Conservation (phyloP, 805 yeast species). For the Ogataea philodendri region DNA sequence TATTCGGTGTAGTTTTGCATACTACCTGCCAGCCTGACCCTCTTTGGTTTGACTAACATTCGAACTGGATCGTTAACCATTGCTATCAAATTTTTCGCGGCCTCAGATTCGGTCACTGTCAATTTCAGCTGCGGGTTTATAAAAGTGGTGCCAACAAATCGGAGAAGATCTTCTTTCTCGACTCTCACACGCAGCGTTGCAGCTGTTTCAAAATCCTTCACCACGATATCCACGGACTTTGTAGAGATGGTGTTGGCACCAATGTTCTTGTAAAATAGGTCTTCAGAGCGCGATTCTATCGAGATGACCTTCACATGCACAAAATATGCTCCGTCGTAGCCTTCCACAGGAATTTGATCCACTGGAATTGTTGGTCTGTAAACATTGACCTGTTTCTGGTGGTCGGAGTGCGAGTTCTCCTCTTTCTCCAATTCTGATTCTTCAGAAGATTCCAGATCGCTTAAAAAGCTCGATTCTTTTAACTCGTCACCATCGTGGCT, state of each 20-base stretch:
- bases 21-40: slow-evolving; percentile 1
- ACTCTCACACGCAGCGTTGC: slow-evolving; percentile 3
- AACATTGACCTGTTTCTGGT: too few relatives aligned
- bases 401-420: too few relatives aligned
- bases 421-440: slow-evolving; percentile 1
- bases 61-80: slow-evolving; percentile 5
- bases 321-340: slow-evolving; percentile 9
- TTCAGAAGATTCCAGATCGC: slow-evolving; percentile 5
- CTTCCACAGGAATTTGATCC: slow-evolving; percentile 4
- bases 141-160: slow-evolving; percentile 2
- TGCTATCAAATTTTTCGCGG: slow-evolving; percentile 8
- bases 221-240: slow-evolving; percentile 4
- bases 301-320: slow-evolving; percentile 6
- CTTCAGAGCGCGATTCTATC: slow-evolving; percentile 7
- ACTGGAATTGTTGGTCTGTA: slow-evolving; percentile 1
- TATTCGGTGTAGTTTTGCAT: neutral
- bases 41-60: slow-evolving; percentile 5
- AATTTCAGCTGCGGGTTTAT: slow-evolving; percentile 4
- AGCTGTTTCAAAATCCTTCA: slow-evolving; percentile 2
- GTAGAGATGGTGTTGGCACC: neutral
- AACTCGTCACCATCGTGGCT: neutral
- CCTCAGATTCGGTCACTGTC: slow-evolving; percentile 8
- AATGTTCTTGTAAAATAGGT: slow-evolving; percentile 7
- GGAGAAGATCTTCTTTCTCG: slow-evolving; percentile 2
- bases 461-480: neutral